Base-by-base conservation (phyloP, 257 asterid species). In the Penstemon eatonii region DNA sequence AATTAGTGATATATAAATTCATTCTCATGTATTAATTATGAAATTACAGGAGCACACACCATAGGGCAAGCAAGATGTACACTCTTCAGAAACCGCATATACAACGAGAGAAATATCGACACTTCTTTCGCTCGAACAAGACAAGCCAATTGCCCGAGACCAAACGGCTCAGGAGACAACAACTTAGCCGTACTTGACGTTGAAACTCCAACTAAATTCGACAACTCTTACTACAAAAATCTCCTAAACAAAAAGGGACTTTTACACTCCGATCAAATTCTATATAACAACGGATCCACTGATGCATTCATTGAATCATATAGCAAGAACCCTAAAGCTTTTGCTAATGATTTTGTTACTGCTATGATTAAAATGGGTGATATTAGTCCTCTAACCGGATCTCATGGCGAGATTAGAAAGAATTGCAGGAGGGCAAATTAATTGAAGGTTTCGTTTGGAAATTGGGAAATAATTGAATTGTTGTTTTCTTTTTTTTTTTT, bases 321-420 rank as follows among this genome's bases (percentile, higher is more conserved):
- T 71, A 78, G 78, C 81, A 71, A 68, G 43, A 66, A 76, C 45
- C 61, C 79, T 1, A 8, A 51, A 0, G 54, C 72, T 3, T 84
- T 84, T 50, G 8, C 13, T 5, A 36, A 36, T 1, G 85, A 82
- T 58, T 84, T 84, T 38, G 78, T 59, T 5, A 62, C 72, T 0
- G 85, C 90, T 4, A 84, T 84, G 87, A 75, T 82, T 41, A 82
- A 66, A 65, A 79, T 84, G 90, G 85, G 81, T 9, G 77, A 73
- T 5, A 77, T 79, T 7, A 73, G 39, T 37, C 84, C 87, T 10
- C 81, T 84, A 15, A 79, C 82, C 1, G 87, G 90, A 51, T 75
- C 85, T 54, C 46, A 55, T 0, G 85, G 89, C 1, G 66, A 81
- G 77, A 63, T 84, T 1, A 77, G 90, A 72, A 69, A 42, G 49